phyloP scores from a whole-genome alignment of 352 stramenopile species.

The Globisporangium nodosum region DNA sequence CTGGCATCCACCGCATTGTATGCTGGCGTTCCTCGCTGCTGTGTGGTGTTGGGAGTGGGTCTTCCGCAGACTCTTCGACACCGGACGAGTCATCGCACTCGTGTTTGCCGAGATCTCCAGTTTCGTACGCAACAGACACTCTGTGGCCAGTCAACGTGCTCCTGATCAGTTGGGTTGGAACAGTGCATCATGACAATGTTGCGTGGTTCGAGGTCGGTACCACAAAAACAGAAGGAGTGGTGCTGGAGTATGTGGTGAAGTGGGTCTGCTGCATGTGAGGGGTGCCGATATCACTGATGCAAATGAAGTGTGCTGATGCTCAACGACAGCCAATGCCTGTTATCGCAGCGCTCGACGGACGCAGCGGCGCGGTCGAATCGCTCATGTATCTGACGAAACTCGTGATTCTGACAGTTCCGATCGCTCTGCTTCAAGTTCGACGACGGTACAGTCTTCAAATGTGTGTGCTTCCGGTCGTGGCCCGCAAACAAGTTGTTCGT shows the following conservation, averaged over 20 bases:
- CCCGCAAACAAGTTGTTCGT: background rate
- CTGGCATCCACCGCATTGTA: background rate
- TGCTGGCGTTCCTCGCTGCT: background rate
- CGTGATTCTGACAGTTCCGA: slow-evolving; percentile 3
- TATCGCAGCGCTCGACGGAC: background rate
- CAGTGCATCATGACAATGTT: too few relatives aligned
- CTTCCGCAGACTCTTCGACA: background rate
- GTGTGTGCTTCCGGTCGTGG: background rate
- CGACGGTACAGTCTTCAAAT: background rate
- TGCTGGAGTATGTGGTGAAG: too few relatives aligned
- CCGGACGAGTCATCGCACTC: background rate
- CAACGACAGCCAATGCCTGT: too few relatives aligned
- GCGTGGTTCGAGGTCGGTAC: too few relatives aligned
- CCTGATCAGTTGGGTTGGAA: slow-evolving; percentile 6
- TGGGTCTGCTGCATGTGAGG: too few relatives aligned
- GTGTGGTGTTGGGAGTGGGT: background rate
- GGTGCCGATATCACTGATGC: too few relatives aligned
- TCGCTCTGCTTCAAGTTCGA: background rate
- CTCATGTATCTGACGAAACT: slow-evolving; percentile 8
- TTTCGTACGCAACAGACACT: slow-evolving; percentile 3
- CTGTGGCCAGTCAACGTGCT: slow-evolving; percentile 5
- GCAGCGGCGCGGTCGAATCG: slow-evolving; percentile 2
- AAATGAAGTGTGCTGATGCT: too few relatives aligned
- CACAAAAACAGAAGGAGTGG: too few relatives aligned
- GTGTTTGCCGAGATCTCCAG: background rate